Conservation (phyloP, 2,329 filamentous ascomycete species). For the Aspergillus ruber region DNA sequence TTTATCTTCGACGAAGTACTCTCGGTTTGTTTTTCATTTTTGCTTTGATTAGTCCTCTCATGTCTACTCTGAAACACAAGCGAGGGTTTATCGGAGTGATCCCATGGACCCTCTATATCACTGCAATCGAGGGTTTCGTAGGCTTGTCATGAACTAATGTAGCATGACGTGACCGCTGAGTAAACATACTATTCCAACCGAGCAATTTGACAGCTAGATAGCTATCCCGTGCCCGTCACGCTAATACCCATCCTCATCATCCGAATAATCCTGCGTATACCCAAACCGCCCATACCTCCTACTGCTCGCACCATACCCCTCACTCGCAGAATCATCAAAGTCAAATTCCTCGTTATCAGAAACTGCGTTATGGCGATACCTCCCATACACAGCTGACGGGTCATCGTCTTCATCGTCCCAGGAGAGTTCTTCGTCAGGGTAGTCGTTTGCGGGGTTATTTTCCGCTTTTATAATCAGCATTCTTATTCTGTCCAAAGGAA, state of each 20-base stretch:
- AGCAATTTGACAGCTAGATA: neutral
- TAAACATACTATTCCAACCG: too few species aligned
- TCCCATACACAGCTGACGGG: constrained; percentile 30
- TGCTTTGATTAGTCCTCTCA: too few species aligned
- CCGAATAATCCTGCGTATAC: constrained; percentile 22
- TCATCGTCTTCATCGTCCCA: constrained; percentile 43
- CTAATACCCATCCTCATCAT: constrained; percentile 20
- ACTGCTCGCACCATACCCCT: constrained; percentile 17
- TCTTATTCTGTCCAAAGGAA: too few species aligned
- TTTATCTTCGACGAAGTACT: too few species aligned
- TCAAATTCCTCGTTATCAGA: constrained; percentile 44
- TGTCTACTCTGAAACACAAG: too few species aligned
- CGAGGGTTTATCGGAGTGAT: too few species aligned
- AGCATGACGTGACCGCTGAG: too few species aligned
- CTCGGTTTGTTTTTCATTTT: too few species aligned
- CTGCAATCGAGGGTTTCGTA: too few species aligned
- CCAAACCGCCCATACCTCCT: constrained; percentile 9
- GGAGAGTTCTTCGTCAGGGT: constrained; percentile 45
- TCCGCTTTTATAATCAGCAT: constrained; percentile 33
- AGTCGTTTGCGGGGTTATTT: constrained; percentile 46
- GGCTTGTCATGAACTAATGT: too few species aligned
- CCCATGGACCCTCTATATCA: too few species aligned
- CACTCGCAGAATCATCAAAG: constrained; percentile 29
- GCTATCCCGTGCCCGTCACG: neutral
- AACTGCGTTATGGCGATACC: constrained; percentile 32